A percentile compares a stretch with the other conserved stretches of the same genome.
phyloP scores from a whole-genome alignment of 2,329 filamentous ascomycete species.

The Scleromitrula shiraiana region DNA sequence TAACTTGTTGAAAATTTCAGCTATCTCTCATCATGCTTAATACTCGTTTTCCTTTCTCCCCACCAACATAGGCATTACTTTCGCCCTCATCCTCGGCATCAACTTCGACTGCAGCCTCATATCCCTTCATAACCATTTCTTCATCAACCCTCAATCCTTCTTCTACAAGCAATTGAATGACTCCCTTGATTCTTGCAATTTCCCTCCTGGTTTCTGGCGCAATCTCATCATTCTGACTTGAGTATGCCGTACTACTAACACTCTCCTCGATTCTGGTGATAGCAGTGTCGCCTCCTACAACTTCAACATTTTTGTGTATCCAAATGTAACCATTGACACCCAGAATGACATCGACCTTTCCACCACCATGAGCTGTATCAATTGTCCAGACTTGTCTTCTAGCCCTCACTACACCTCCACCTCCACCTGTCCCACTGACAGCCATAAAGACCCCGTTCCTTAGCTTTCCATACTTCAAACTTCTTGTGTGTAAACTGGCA shows the following conservation, averaged over 20 bases:
- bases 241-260: slow-evolving; percentile 80
- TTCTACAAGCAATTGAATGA: slow-evolving; percentile 76
- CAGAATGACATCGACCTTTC: slow-evolving; percentile 74
- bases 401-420: slow-evolving; percentile 72
- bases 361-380: slow-evolving; percentile 45
- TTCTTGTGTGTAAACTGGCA: slow-evolving; percentile 82
- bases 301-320: slow-evolving; percentile 77
- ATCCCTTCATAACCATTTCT: slow-evolving; percentile 75
- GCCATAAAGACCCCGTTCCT: slow-evolving; percentile 85
- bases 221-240: slow-evolving; percentile 88
- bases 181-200: slow-evolving; percentile 75
- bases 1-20: too few species aligned
- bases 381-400: slow-evolving; percentile 85
- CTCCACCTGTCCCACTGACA: slow-evolving; percentile 71
- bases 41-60: slow-evolving; percentile 29
- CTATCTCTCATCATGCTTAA: slow-evolving; percentile 25
- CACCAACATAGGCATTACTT: slow-evolving; percentile 53
- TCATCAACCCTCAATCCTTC: slow-evolving; percentile 81
- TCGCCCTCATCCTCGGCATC: slow-evolving; percentile 47
- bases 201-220: slow-evolving; percentile 70
- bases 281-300: slow-evolving; percentile 38
- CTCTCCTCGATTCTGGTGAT: slow-evolving; percentile 86
- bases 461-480: slow-evolving; percentile 89
- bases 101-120: slow-evolving; percentile 72
- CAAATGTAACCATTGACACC: slow-evolving; percentile 97